These are phyloP conservation scores for Castanopsis chinensis DNA, from an alignment of 306 rosid genomes.

Conservation along the genomic window DNA sequence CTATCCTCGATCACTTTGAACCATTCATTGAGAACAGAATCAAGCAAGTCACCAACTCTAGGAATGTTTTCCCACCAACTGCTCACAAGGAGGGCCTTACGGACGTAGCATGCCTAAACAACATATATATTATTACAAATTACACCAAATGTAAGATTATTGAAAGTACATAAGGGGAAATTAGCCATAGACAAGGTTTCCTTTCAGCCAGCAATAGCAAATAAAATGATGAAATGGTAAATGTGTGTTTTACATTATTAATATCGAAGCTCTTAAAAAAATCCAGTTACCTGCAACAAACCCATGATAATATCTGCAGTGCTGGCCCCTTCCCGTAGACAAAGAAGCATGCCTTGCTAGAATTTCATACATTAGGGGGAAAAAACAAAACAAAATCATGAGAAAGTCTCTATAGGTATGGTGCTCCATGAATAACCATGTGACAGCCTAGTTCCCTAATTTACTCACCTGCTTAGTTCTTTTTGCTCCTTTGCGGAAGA, in stretches of 20 bases:
- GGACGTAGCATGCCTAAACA: slow-evolving; percentile 65
- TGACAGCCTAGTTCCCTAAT: neutral
- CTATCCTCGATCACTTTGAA: slow-evolving; percentile 51
- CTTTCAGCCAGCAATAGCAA: neutral
- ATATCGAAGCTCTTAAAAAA: neutral
- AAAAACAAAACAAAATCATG: slow-evolving; percentile 9
- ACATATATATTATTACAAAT: no score
- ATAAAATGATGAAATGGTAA: slow-evolving; percentile 1
- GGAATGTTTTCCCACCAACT: slow-evolving; percentile 32
- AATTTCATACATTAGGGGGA: neutral
- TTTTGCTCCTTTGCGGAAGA: slow-evolving; percentile 30
- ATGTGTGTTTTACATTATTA: neutral
- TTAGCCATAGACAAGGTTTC: neutral
- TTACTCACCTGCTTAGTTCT: slow-evolving; percentile 47
- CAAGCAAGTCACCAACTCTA: slow-evolving; percentile 31
- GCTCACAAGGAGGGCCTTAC: slow-evolving; percentile 40
- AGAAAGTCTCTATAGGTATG: slow-evolving; percentile 10
- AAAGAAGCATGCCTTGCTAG: slow-evolving; percentile 69
- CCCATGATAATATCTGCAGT: slow-evolving; percentile 52
- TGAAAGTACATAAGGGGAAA: no score
- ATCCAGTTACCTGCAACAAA: slow-evolving; percentile 64
- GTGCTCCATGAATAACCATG: neutral
- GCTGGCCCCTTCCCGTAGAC: slow-evolving; percentile 66
- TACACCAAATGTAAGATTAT: no score
- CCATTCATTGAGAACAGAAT: slow-evolving; percentile 52